Base-by-base conservation (phyloP, 1,284 basidiomycete genomes). In the Pyrrhoderma noxium region DNA sequence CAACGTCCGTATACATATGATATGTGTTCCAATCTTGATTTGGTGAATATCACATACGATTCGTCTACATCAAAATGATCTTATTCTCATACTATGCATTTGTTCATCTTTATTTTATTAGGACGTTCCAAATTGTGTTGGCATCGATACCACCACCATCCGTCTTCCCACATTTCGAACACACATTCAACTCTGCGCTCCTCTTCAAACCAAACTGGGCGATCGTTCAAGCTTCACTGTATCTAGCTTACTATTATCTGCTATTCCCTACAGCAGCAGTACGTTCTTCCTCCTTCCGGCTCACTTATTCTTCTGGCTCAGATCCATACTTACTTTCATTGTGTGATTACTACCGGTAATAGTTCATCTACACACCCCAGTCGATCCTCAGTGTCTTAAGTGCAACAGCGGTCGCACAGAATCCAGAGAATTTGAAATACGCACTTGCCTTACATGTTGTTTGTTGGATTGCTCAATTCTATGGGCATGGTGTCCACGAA, bases 401-500 rank as follows among this genome's bases (percentile, higher is more conserved):
- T 2, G 72, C 74, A 11, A 76, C 69, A 59, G 77, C 85, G 0
- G 81, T 80, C 57, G 67, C 80, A 7, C 69, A 72, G 56, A 71
- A 62, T 52, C 66, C 67, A 11, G 70, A 72, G 18, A 71, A 74
- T 27, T 61, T 81, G 34, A 66, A 66, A 2, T 59, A 72, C 27
- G 82, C 82, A 3, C 62, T 65, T 35, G 55, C 70, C 2, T 58
- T 91, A 1, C 82, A 89, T 60, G 69, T 68, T 31, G 61, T 74
- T 27, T 79, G 75, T 23, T 95, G 93, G 92, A 70, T 91, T 45
- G 80, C 79, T 11, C 93, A 95, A 66, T 93, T 95, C 67, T 62
- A 85, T 31, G 89, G 90, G 11, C 92, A 95, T 64, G 88, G 85
- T 25, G 64, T 85, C 23, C 85, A 85, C 22, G 93, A 95, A 66